These are phyloP conservation scores for Filosporella fistucella DNA, from an alignment of 495 filamentous ascomycete species.

Conservation along the genomic window DNA sequence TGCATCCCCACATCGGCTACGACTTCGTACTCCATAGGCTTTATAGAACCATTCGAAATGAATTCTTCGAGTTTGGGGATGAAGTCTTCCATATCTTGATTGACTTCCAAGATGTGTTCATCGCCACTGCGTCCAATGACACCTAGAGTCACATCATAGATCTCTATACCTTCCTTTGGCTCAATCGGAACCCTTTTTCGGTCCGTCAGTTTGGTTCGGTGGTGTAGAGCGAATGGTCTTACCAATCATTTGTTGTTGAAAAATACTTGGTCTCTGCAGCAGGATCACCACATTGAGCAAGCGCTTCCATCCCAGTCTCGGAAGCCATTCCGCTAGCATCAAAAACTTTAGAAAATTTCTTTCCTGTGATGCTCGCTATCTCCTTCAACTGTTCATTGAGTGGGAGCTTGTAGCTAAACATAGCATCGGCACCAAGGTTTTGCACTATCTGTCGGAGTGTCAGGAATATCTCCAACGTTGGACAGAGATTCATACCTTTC, in stretches of 20 bases:
- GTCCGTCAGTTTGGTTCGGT: not conserved
- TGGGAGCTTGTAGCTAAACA: conserved; percentile 32
- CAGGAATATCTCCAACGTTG: not conserved
- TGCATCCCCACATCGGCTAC: conserved; percentile 16
- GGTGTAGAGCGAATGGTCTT: not conserved
- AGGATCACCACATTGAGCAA: conserved; percentile 13
- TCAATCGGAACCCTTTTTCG: conserved; percentile 10
- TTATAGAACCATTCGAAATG: conserved; percentile 8
- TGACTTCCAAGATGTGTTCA: conserved; percentile 4
- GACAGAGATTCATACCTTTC: conserved; percentile 15
- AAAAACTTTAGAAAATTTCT: conserved; percentile 33
- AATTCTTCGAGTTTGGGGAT: conserved; percentile 16
- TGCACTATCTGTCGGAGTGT: conserved; percentile 23
- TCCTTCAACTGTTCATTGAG: conserved; percentile 31
- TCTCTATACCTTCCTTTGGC: conserved; percentile 11
- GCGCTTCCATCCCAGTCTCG: conserved; percentile 27
- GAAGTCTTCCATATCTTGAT: conserved; percentile 7
- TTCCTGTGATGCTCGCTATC: conserved; percentile 31
- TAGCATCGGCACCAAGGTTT: conserved; percentile 33
- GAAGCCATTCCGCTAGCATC: conserved; percentile 33
- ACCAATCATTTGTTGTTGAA: conserved; percentile 40
- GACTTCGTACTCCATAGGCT: conserved; percentile 18
- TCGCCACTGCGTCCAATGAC: conserved; percentile 10
- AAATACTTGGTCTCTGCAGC: conserved; percentile 29
- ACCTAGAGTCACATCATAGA: conserved; percentile 9